Conservation (phyloP, 2,329 filamentous ascomycete species). For the Drechslera avenae region DNA sequence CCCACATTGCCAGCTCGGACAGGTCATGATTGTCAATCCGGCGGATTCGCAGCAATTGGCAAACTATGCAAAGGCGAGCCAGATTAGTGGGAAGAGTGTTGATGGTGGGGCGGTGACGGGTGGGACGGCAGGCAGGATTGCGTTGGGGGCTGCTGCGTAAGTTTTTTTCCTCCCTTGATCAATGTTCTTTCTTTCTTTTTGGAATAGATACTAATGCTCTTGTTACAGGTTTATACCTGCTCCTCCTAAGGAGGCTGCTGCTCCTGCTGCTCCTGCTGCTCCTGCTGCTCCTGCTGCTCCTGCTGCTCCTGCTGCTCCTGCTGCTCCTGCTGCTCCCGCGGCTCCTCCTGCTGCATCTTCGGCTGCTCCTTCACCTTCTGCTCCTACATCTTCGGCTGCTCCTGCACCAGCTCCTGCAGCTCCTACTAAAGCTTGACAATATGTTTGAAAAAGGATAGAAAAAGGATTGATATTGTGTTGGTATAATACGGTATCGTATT, state of each 20-base stretch:
- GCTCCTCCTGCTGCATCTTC: no score
- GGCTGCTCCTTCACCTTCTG: no score
- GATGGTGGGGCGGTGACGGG: conserved; percentile 1
- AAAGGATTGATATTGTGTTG: no score
- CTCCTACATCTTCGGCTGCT: no score
- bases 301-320: no score
- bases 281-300: background rate
- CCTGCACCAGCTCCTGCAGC: no score
- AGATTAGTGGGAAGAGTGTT: conserved; percentile 25
- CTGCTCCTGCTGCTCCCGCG: no score
- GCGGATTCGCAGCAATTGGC: conserved; percentile 29
- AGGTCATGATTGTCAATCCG: conserved; percentile 39
- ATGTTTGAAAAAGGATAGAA: no score
- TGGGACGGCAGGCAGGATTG: conserved; percentile 28
- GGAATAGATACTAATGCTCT: background rate
- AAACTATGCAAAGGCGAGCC: conserved; percentile 34
- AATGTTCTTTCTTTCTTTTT: no score
- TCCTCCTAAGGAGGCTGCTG: conserved; percentile 25
- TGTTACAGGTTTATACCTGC: conserved; percentile 27
- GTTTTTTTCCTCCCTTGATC: conserved; percentile 7
- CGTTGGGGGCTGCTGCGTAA: conserved; percentile 34
- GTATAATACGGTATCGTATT: no score
- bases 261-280: conserved; percentile 13
- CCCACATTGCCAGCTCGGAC: conserved; percentile 38
- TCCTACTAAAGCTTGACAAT: no score